Evolutionary conservation across 768 basidiomycete genomes (phyloP).

Genomic region (Neoboletus magnificus): DNA sequence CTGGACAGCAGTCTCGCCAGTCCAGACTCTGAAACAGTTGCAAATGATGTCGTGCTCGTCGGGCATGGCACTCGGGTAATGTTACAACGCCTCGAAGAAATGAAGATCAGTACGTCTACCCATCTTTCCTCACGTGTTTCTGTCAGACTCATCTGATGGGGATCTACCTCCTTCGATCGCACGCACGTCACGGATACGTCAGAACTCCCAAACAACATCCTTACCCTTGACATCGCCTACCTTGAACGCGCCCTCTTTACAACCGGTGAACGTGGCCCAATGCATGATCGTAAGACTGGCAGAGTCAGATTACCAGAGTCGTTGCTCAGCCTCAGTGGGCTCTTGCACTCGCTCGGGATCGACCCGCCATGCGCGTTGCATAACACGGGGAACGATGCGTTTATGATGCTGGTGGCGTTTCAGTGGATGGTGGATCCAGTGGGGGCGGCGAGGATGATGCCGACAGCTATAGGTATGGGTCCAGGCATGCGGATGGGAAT

Average conservation of each 20-base stretch:
- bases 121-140: not conserved
- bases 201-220: constrained; percentile 75
- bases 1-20: constrained; percentile 60
- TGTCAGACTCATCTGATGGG: not conserved
- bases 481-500: too few relatives aligned
- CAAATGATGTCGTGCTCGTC: constrained; percentile 71
- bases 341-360: constrained; percentile 57
- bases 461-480: too few relatives aligned
- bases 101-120: constrained; percentile 67
- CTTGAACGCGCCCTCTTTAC: constrained; percentile 64
- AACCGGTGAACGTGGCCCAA: constrained; percentile 52
- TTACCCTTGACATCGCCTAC: constrained; percentile 60
- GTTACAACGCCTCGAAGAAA: constrained; percentile 65
- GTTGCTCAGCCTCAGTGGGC: constrained; percentile 57
- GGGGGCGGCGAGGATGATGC: constrained; percentile 16
- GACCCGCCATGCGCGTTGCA: constrained; percentile 43
- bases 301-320: constrained; percentile 49
- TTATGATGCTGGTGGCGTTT: constrained; percentile 62
- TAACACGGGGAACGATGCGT: constrained; percentile 82
- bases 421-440: constrained; percentile 65
- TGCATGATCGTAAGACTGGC: constrained; percentile 59
- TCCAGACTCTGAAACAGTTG: constrained; percentile 69
- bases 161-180: not conserved
- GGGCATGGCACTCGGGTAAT: constrained; percentile 56
- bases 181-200: not conserved